Evolutionary conservation across 768 basidiomycete genomes (phyloP), one percentile per base, ranked within the genome.

Genomic region (Naganishia vaughanmartiniae): DNA sequence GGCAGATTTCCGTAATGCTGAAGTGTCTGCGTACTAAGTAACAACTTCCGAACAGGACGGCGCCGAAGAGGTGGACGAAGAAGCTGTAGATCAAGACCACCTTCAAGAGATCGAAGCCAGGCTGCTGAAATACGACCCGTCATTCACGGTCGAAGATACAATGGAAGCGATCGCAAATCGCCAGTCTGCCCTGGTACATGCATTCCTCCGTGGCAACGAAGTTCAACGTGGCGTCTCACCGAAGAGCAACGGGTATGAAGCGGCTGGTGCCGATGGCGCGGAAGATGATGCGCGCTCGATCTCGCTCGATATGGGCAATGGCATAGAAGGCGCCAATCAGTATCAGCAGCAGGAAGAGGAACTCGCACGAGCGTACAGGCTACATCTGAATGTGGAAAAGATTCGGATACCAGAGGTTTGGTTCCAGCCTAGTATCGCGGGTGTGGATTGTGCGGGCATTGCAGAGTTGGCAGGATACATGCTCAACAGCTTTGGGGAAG

Each of bases 361-460:
- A 55, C 17, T 80, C 9, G 65, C 69, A 66, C 76, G 78, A 71
- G 72, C 67, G 55, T 77, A 89, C 55, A 88, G 92, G 68, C 87
- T 98, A 67, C 93, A 96, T 76, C 84, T 98, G 54, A 95, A 89
- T 76, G 87, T 90, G 14, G 95, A 98, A 83, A 84, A 93, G 48
- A 92, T 90, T 85, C 85, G 94, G 45, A 92, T 90, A 10, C 91
- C 90, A 73, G 96, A 98, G 82, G 87, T 92, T 0, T 93, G 89
- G 84, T 96, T 95, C 83, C 89, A 90, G 31, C 95, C 95, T 0
- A 84, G 84, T n/a, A 93, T 96, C 87, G 94, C 92, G 1, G 95
- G 96, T 1, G 85, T 95, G 21, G 96, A 98, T 80, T 91, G 89
- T 15, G 95, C 96, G 0, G 96, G 96, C 0, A 81, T 99, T 11